phyloP scores from a whole-genome alignment of 768 basidiomycete genomes.

The Tremella mesenterica region DNA sequence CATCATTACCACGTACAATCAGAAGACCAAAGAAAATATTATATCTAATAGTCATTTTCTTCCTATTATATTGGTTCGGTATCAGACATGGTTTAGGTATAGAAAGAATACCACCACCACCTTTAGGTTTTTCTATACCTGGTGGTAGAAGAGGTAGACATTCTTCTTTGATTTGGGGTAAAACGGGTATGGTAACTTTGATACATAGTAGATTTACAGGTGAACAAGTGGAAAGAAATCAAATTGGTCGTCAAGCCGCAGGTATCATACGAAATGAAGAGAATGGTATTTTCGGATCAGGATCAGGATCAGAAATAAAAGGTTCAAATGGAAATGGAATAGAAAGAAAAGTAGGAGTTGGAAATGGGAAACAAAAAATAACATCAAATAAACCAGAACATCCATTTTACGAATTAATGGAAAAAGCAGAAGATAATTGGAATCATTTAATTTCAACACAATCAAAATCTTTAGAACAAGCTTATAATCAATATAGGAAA shows the following conservation, averaged over 20 bases:
- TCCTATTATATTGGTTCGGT: conserved; percentile 41
- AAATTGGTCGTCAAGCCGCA: no score
- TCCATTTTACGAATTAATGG: conserved; percentile 44
- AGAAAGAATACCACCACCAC: conserved; percentile 34
- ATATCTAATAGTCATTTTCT: conserved; percentile 40
- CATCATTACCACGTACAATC: conserved; percentile 29
- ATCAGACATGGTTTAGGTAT: conserved; percentile 41
- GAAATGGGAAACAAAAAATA: no score
- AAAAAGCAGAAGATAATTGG: conserved; percentile 33
- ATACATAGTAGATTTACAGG: neutral
- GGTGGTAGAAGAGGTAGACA: conserved; percentile 26
- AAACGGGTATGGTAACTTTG: conserved; percentile 26
- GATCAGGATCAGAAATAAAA: no score
- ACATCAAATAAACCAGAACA: conserved; percentile 33
- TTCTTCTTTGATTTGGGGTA: conserved; percentile 18
- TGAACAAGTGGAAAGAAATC: no score
- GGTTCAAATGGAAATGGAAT: no score
- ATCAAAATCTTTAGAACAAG: conserved; percentile 65
- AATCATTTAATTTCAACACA: conserved; percentile 50
- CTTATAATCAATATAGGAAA: conserved; percentile 70
- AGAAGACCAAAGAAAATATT: conserved; percentile 39
- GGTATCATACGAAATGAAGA: no score
- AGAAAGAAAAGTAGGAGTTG: no score
- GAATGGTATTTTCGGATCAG: neutral
- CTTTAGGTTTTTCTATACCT: conserved; percentile 28